Conservation (phyloP, 208 protist species). For the Crithidia acanthocephali region DNA sequence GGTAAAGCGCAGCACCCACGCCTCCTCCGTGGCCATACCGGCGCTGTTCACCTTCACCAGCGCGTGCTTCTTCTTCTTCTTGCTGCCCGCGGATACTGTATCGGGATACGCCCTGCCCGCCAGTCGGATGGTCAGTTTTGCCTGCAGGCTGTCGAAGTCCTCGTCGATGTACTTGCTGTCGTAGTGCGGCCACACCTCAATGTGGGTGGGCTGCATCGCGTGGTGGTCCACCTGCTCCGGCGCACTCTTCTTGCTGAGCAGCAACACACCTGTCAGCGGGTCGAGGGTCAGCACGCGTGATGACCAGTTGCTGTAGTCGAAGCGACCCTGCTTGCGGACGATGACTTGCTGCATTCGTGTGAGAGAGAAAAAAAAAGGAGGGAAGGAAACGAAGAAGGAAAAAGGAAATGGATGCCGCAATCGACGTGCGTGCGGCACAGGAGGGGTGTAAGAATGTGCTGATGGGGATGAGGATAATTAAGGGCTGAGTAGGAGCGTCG, state of each 20-base stretch:
- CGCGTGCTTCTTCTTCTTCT: too few species aligned
- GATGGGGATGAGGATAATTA: too few species aligned
- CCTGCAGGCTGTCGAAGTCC: background rate
- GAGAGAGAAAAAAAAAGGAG: background rate
- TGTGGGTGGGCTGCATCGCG: slow-evolving; percentile 4
- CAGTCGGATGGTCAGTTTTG: background rate
- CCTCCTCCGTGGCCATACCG: background rate
- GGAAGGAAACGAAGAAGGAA: background rate
- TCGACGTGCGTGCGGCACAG: too few species aligned
- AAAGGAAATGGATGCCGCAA: background rate
- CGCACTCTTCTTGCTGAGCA: slow-evolving; percentile 1
- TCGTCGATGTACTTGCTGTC: slow-evolving; percentile 4
- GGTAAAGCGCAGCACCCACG: slow-evolving; percentile 8
- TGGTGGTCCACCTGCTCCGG: background rate
- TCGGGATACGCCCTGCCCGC: background rate
- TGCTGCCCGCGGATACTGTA: background rate
- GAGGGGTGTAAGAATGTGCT: too few species aligned
- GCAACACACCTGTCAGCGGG: background rate
- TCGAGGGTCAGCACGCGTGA: slow-evolving; percentile 4
- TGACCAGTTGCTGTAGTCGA: slow-evolving; percentile 2
- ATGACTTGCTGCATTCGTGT: slow-evolving; percentile 2
- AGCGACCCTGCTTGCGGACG: slow-evolving; percentile 1
- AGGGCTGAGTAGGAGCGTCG: too few species aligned
- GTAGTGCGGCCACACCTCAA: slow-evolving; percentile 1
- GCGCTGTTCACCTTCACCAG: background rate